Conservation (phyloP, 169 alveolate genomes). For the Plasmodium fragile region DNA sequence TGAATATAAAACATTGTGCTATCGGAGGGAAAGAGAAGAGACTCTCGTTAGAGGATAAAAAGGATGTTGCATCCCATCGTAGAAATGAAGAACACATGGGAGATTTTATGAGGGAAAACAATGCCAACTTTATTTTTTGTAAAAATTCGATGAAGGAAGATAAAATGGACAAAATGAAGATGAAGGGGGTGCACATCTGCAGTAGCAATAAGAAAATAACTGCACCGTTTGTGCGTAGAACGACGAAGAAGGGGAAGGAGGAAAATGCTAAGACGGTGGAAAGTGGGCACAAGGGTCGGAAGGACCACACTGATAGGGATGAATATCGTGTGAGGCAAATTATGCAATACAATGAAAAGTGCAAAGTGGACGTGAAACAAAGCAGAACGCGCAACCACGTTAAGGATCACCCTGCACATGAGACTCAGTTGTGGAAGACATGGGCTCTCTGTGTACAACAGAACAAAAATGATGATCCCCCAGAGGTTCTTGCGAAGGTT, state of each 20-base stretch:
- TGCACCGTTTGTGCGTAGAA: not conserved
- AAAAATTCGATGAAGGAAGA: not conserved
- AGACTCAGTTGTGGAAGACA: not conserved
- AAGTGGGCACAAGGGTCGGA: not conserved
- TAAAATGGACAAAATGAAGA: not conserved
- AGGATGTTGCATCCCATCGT: not conserved
- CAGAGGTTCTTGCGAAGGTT: not conserved
- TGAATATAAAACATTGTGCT: not conserved
- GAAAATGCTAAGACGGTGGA: not conserved
- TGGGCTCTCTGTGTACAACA: not conserved
- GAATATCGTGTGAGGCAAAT: not conserved
- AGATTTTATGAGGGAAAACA: not conserved
- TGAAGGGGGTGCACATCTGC: not conserved
- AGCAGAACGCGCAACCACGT: not conserved
- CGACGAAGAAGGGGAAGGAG: constrained; percentile 1
- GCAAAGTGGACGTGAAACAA: not conserved
- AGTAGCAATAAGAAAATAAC: not conserved
- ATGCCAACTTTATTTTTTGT: not conserved
- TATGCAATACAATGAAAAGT: not conserved
- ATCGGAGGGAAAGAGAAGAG: not conserved
- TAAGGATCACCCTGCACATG: not conserved
- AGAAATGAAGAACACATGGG: not conserved
- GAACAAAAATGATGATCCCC: not conserved
- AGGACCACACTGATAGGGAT: not conserved
- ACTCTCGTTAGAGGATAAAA: not conserved